Conservation (phyloP, 2,329 filamentous ascomycete species). For the Aspergillus pseudoglaucus region DNA sequence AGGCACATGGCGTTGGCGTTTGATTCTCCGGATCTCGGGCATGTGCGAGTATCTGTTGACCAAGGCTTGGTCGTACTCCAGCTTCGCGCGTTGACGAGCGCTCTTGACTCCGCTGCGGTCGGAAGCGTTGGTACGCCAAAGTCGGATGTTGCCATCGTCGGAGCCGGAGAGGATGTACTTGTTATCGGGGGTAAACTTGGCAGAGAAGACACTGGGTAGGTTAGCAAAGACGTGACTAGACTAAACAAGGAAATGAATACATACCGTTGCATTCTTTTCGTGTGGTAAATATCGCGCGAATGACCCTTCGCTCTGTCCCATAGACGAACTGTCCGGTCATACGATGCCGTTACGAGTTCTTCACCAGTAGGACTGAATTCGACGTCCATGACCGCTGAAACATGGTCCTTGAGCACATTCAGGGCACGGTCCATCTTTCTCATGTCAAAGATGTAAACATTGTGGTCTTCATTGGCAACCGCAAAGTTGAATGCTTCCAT, state of each 20-base stretch:
- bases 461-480: slow-evolving; percentile 89
- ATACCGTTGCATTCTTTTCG: slow-evolving; percentile 83
- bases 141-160: slow-evolving; percentile 83
- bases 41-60: slow-evolving; percentile 84
- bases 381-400: slow-evolving; percentile 90
- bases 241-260: slow-evolving; percentile 4
- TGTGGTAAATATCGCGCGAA: slow-evolving; percentile 91
- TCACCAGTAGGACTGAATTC: slow-evolving; percentile 93
- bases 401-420: slow-evolving; percentile 85
- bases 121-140: slow-evolving; percentile 86
- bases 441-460: slow-evolving; percentile 90
- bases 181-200: slow-evolving; percentile 78
- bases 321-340: slow-evolving; percentile 79
- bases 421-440: slow-evolving; percentile 79
- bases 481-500: slow-evolving; percentile 97
- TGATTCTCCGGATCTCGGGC: slow-evolving; percentile 90
- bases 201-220: slow-evolving; percentile 63
- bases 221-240: slow-evolving; percentile 8
- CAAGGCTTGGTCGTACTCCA: slow-evolving; percentile 86
- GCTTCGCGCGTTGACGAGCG: slow-evolving; percentile 72
- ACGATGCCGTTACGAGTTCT: slow-evolving; percentile 83
- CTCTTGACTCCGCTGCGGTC: slow-evolving; percentile 79
- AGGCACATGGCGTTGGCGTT: slow-evolving; percentile 82
- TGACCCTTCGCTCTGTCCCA: slow-evolving; percentile 77
- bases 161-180: slow-evolving; percentile 86